Conservation (phyloP, 2,329 filamentous ascomycete genomes). For the Penicillium capsulatum region DNA sequence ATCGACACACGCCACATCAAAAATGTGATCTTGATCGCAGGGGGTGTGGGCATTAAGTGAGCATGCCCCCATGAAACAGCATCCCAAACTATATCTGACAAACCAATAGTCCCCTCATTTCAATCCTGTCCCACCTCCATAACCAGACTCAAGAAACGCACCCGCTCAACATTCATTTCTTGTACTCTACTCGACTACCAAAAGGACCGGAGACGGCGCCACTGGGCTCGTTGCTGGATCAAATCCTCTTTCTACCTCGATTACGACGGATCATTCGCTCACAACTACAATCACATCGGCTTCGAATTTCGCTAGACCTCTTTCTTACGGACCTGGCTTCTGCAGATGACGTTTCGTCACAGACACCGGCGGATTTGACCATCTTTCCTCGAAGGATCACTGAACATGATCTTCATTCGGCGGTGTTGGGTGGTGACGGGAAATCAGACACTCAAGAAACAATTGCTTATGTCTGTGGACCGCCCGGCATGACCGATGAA, state of each 20-base stretch:
- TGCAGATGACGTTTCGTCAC: conserved; percentile 6
- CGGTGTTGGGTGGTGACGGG: conserved; percentile 29
- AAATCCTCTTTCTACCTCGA: conserved; percentile 48
- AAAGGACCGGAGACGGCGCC: conserved; percentile 6
- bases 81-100: conserved; percentile 3
- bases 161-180: conserved; percentile 50
- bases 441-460: conserved; percentile 32
- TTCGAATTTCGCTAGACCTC: conserved; percentile 33
- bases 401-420: conserved; percentile 34
- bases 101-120: conserved; percentile 60
- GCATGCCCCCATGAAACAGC: conserved; percentile 14
- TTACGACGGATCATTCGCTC: conserved; percentile 37
- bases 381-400: conserved; percentile 34
- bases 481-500: conserved; percentile 65
- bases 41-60: conserved; percentile 77
- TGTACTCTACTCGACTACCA: conserved; percentile 58
- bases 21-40: conserved; percentile 69
- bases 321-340: conserved; percentile 30
- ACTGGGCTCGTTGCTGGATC: conserved; percentile 20
- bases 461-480: conserved; percentile 65
- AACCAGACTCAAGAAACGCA: conserved; percentile 41
- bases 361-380: conserved; percentile 22
- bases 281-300: conserved; percentile 23
- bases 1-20: conserved; percentile 46
- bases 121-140: conserved; percentile 62